Base-by-base conservation (phyloP, 352 stramenopile genomes). In the Achlya hypogyna region DNA sequence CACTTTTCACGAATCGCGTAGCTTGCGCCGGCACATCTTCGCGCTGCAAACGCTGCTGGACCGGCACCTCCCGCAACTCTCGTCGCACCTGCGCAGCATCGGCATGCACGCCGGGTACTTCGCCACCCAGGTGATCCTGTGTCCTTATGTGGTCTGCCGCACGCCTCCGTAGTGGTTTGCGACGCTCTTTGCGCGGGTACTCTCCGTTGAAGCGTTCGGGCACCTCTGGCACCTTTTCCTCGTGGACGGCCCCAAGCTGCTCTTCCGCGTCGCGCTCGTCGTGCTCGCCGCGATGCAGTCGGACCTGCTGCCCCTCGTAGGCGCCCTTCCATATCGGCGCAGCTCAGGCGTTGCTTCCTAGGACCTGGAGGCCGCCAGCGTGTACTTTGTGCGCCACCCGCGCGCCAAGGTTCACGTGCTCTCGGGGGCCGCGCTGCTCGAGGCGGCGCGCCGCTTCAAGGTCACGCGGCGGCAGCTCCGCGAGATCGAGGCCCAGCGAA, bases 141-240 rank as follows among this genome's bases (percentile, higher is more conserved):
- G 2, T 0, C 42, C 25, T 29, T n/a, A n/a, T n/a, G n/a, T n/a
- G n/a, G n/a, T n/a, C n/a, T n/a, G n/a, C n/a, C n/a, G n/a, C n/a
- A n/a, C n/a, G n/a, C n/a, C n/a, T n/a, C n/a, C n/a, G n/a, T 58
- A 94, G 85, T 94, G 85, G 85, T 91, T 94, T 71, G 83, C 87
- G 45, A 94, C 85, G 31, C 54, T 90, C n/a, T 94, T 94, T 63
- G 75, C 85, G 40, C 80, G 84, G 25, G 74, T 87, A 10, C 64
- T 92, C 18, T 68, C 75, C 4, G 62, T 69, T 0, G 56, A 74
- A 9, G 74, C 76, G 18, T 74, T 92, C n/a, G 64, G 70, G 4
- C 78, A 75, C 29, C 74, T 92, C 9, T 94, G 83, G 83, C 81
- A 92, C 51, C 62, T 88, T 18, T 73, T 94, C 47, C 73, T 90